phyloP scores from a whole-genome alignment of 164 flowering plant genomes.

The Buxus sempervirens region DNA sequence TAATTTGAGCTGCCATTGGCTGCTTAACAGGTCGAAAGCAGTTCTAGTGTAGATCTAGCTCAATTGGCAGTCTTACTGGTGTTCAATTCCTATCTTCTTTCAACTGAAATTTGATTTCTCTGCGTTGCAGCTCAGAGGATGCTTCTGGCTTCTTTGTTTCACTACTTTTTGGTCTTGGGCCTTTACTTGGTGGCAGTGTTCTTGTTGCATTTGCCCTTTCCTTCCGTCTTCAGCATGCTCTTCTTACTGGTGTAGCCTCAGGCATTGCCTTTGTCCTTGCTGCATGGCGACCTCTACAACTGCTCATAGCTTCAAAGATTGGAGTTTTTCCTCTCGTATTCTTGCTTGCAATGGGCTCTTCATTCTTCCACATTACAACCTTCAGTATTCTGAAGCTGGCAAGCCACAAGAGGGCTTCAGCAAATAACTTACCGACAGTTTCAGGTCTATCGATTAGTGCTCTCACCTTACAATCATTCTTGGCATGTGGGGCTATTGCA shows the following conservation, averaged over 20 bases:
- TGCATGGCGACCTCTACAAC: conserved; percentile 83
- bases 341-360: conserved; percentile 53
- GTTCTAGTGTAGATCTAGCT: not conserved
- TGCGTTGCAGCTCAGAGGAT: conserved; percentile 54
- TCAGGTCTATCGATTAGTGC: conserved; percentile 55
- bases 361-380: conserved; percentile 42
- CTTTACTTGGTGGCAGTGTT: conserved; percentile 73
- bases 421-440: conserved; percentile 33
- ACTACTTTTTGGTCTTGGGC: conserved; percentile 84
- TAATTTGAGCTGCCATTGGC: too few species aligned
- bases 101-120: not conserved
- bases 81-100: not conserved
- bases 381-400: conserved; percentile 44
- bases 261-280: conserved; percentile 93
- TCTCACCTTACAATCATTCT: conserved; percentile 56
- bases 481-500: conserved; percentile 52
- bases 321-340: conserved; percentile 47
- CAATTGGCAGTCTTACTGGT: not conserved
- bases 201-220: conserved; percentile 74
- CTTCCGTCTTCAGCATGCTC: conserved; percentile 70
- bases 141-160: conserved; percentile 74
- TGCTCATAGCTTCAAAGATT: conserved; percentile 64
- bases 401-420: conserved; percentile 49
- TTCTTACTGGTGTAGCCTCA: conserved; percentile 78
- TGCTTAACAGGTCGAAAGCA: too few species aligned